phyloP scores from a whole-genome alignment of 2,329 filamentous ascomycete genomes.

The Scytalidium lignicola region DNA sequence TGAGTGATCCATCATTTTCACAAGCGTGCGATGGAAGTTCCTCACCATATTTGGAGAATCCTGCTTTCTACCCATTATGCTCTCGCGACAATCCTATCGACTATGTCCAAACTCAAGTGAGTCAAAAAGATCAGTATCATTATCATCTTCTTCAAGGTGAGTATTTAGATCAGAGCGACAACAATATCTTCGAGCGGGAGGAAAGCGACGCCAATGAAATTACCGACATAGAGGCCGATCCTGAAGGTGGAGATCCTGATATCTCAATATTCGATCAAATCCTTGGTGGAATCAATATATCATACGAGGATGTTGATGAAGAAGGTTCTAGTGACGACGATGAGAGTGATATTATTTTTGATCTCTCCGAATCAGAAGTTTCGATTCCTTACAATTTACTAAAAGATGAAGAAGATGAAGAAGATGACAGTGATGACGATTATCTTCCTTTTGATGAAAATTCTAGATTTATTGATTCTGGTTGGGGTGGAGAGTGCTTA shows the following conservation, averaged over 20 bases:
- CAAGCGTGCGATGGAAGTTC: constrained; percentile 29
- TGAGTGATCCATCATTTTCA: constrained; percentile 17
- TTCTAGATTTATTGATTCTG: constrained; percentile 61
- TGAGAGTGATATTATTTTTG: constrained; percentile 13
- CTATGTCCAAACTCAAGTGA: constrained; percentile 18
- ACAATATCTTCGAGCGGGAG: constrained; percentile 5
- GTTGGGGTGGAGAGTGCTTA: constrained; percentile 81
- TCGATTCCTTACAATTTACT: constrained; percentile 17
- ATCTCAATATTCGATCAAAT: no score
- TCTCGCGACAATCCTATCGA: constrained; percentile 13
- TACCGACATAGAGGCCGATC: no score
- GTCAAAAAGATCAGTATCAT: constrained; percentile 27
- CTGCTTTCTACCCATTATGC: constrained; percentile 21
- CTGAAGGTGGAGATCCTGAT: no score
- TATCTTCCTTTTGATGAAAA: constrained; percentile 45
- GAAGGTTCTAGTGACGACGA: constrained; percentile 30
- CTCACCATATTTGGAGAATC: constrained; percentile 24
- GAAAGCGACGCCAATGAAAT: no score
- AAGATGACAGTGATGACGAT: constrained; percentile 59
- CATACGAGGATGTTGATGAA: neutral
- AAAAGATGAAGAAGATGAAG: constrained; percentile 37
- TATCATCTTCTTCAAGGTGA: constrained; percentile 45
- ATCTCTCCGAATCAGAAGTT: constrained; percentile 9
- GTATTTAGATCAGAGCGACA: constrained; percentile 31
- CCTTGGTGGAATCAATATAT: no score